Conservation (phyloP, 140 eudicot genomes). For the Anethum foeniculum region DNA sequence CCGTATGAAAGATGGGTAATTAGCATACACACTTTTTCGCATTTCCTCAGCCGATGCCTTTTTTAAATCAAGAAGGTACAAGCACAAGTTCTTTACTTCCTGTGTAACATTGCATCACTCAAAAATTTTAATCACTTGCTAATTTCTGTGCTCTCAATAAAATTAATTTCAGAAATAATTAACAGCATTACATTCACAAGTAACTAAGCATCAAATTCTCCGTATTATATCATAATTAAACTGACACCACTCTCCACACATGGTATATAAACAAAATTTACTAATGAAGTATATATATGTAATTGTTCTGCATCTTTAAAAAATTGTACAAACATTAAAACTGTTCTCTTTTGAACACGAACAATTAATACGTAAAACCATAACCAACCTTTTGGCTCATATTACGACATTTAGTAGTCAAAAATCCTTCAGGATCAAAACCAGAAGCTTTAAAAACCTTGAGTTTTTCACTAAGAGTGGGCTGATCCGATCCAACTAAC, state of each 20-base stretch:
- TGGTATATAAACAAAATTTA: too few relatives aligned
- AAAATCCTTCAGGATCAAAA: slow-evolving; percentile 58
- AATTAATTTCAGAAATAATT: too few relatives aligned
- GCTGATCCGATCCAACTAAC: slow-evolving; percentile 42
- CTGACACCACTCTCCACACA: not conserved
- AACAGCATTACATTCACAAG: not conserved
- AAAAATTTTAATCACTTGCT: not conserved
- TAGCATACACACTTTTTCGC: slow-evolving; percentile 94
- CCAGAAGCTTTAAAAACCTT: slow-evolving; percentile 63
- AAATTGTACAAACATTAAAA: too few relatives aligned
- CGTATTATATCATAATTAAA: not conserved
- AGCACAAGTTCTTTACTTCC: slow-evolving; percentile 66
- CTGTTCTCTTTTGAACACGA: not conserved
- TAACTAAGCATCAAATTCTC: not conserved
- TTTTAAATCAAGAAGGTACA: slow-evolving; percentile 53
- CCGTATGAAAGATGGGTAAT: slow-evolving; percentile 84
- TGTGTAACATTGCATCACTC: slow-evolving; percentile 19
- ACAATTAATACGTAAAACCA: too few relatives aligned
- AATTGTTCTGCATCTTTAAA: too few relatives aligned
- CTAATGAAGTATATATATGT: too few relatives aligned
- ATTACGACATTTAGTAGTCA: slow-evolving; percentile 48
- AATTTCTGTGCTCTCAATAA: not conserved
- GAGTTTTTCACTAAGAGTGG: slow-evolving; percentile 62
- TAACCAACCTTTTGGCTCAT: slow-evolving; percentile 66
- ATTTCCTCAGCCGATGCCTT: slow-evolving; percentile 94